Evolutionary conservation across 2,329 filamentous ascomycete species (phyloP).

Genomic region (Dothideomycetidae sp.): DNA sequence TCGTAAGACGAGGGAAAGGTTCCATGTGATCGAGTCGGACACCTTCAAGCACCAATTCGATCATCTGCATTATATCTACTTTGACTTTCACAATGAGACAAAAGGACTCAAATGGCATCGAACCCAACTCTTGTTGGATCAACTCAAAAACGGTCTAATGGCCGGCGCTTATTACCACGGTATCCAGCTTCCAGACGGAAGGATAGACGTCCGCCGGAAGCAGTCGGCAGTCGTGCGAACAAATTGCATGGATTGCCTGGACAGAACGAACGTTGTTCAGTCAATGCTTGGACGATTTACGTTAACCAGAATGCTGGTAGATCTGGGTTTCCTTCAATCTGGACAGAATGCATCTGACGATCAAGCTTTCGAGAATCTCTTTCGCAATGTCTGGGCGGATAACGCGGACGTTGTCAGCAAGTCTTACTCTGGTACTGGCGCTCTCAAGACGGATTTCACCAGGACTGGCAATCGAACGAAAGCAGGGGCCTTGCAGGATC

Average conservation of each 20-base stretch:
- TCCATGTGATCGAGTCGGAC: slow-evolving; percentile 57
- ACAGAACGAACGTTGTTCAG: slow-evolving; percentile 95
- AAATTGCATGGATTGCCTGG: slow-evolving; percentile 98
- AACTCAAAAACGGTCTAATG: slow-evolving; percentile 59
- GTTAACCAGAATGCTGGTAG: slow-evolving; percentile 74
- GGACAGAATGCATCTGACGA: slow-evolving; percentile 73
- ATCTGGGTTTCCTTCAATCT: slow-evolving; percentile 61
- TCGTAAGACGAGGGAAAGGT: slow-evolving; percentile 55
- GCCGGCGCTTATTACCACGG: slow-evolving; percentile 87
- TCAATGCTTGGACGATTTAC: slow-evolving; percentile 89
- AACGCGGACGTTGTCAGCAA: slow-evolving; percentile 92
- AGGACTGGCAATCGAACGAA: slow-evolving; percentile 83
- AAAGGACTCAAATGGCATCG: slow-evolving; percentile 91
- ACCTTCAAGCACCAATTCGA: slow-evolving; percentile 54
- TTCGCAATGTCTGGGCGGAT: slow-evolving; percentile 96
- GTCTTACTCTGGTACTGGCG: slow-evolving; percentile 88
- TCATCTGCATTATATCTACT: slow-evolving; percentile 88
- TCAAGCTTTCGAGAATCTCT: slow-evolving; percentile 69
- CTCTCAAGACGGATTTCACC: slow-evolving; percentile 95
- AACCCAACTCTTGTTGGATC: slow-evolving; percentile 72
- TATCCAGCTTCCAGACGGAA: slow-evolving; percentile 67
- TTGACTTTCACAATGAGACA: slow-evolving; percentile 96
- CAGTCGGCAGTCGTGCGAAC: slow-evolving; percentile 89
- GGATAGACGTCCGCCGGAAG: slow-evolving; percentile 62
- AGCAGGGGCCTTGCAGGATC: slow-evolving; percentile 69